A percentile compares a stretch with the other conserved stretches of the same genome.
Conservation (phyloP, 1,139 yeast species). For the Sugiyamaella castrensis region DNA sequence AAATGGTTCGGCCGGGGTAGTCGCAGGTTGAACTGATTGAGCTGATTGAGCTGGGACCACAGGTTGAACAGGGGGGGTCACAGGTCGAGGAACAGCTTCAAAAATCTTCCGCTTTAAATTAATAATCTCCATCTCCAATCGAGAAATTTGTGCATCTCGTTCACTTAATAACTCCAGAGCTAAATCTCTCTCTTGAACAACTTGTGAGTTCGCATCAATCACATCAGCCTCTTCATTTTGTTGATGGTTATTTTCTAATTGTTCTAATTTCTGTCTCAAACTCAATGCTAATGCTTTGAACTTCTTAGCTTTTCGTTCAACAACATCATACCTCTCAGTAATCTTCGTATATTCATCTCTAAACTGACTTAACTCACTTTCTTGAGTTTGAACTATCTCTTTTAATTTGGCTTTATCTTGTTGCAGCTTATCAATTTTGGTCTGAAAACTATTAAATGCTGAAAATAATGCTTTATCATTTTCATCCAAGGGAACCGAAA, state of each 20-base stretch:
- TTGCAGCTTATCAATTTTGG: constrained; percentile 27
- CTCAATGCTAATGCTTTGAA: constrained; percentile 22
- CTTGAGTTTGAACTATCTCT: constrained; percentile 15
- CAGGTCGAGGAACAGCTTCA: too few relatives aligned
- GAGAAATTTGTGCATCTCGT: constrained; percentile 13
- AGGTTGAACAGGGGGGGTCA: too few relatives aligned
- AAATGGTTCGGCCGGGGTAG: too few relatives aligned
- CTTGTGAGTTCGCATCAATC: too few relatives aligned
- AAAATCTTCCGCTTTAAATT: constrained; percentile 3
- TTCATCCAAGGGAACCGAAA: constrained; percentile 31
- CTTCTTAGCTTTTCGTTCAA: constrained; percentile 24
- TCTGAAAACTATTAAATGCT: constrained; percentile 29
- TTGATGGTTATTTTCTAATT: constrained; percentile 6
- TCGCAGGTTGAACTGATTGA: neutral
- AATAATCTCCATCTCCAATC: constrained; percentile 8
- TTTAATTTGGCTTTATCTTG: constrained; percentile 20
- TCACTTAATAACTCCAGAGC: constrained; percentile 5
- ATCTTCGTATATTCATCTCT: constrained; percentile 15
- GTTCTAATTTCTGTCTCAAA: constrained; percentile 19
- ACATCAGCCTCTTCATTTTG: constrained; percentile 15
- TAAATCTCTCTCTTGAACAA: constrained; percentile 12
- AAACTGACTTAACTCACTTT: constrained; percentile 19
- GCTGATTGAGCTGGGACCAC: neutral
- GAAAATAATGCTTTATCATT: constrained; percentile 30
- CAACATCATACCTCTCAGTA: constrained; percentile 14